Conservation (phyloP, 345 rosid genomes). For the Iberis pinnata region DNA sequence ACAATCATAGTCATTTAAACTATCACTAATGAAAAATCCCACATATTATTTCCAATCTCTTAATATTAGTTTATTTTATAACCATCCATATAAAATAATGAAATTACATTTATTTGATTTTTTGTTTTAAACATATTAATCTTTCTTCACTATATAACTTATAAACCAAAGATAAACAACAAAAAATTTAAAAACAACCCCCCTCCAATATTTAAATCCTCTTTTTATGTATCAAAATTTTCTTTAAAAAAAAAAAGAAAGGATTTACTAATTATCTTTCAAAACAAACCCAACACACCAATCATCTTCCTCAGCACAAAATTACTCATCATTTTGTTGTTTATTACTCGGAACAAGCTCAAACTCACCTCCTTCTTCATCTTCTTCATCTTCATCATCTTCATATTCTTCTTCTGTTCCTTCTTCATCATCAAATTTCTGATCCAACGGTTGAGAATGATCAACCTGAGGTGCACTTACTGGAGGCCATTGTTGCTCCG, state of each 20-base stretch:
- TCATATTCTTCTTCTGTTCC: slow-evolving; percentile 27
- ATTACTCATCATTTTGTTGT: slow-evolving; percentile 27
- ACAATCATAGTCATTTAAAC: too few relatives aligned
- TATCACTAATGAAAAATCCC: slow-evolving; percentile 8
- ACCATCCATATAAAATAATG: slow-evolving; percentile 1
- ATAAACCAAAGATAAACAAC: slow-evolving; percentile 7
- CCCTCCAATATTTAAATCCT: slow-evolving; percentile 30
- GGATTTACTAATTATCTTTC: too few relatives aligned
- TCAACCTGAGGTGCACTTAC: neutral
- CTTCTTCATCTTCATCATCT: slow-evolving; percentile 39
- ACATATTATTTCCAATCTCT: slow-evolving; percentile 12
- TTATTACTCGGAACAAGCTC: slow-evolving; percentile 45
- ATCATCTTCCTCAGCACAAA: neutral
- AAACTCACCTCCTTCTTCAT: slow-evolving; percentile 50
- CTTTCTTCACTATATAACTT: slow-evolving; percentile 23
- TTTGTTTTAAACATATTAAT: slow-evolving; percentile 6
- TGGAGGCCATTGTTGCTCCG: slow-evolving; percentile 79
- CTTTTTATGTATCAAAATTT: slow-evolving; percentile 31
- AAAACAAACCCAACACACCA: neutral
- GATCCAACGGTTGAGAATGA: slow-evolving; percentile 16
- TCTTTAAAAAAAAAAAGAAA: neutral
- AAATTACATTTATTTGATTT: slow-evolving; percentile 20
- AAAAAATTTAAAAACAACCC: slow-evolving; percentile 5
- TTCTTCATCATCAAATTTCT: slow-evolving; percentile 36
- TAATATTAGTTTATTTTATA: slow-evolving; percentile 8